Base-by-base conservation (phyloP, 2,329 filamentous ascomycete genomes). In the Colletotrichum sp. region DNA sequence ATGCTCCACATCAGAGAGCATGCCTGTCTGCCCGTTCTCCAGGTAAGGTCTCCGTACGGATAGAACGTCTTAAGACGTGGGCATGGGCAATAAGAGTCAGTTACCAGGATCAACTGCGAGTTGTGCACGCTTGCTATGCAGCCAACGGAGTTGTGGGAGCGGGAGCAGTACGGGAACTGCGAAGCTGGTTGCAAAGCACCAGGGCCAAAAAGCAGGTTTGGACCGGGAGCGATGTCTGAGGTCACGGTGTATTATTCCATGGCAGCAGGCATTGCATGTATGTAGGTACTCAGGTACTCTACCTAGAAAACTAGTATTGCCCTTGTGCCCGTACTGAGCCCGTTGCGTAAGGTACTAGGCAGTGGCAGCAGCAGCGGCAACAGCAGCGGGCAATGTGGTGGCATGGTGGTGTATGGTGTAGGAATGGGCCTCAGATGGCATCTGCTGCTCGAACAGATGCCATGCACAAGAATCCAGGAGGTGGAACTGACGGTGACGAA, bases 401-500 rank as follows among this genome's bases (percentile, higher is more conserved):
- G 66, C 43, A 48, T 36, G 55, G 32, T 56, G 36, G 39, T 62
- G 69, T 43, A 48, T 56, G 36, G 39, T 62, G 69, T 43, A 48
- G 71, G 73, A 73, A 66, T 73, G 69, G 56, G 64, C 43, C 74
- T 76, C 74, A 76, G 74, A 76, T 76, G 74, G 74, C 74, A 73
- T 76, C 64, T 76, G 43, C 58, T 61, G 68, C 27, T 72, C 73
- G 65, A 48, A 30, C 64, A 68, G 55, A 52, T 69, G 66, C 58
- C 69, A 62, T 61, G 55, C 48, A 69, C 64, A 73, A 52, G 70
- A 75, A 76, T 74, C 70, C 70, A 76, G 70, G 74, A 76, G 70
- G 74, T 76, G 74, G 74, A 73, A 73, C 74, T 74, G 70, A 76
- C 70, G 74, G 74, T 74, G 70, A 69, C 74, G 70, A 76, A 70